These are phyloP conservation scores for Penicillium sclerotigenum DNA, from an alignment of 2,329 filamentous ascomycete species.

Conservation along the genomic window DNA sequence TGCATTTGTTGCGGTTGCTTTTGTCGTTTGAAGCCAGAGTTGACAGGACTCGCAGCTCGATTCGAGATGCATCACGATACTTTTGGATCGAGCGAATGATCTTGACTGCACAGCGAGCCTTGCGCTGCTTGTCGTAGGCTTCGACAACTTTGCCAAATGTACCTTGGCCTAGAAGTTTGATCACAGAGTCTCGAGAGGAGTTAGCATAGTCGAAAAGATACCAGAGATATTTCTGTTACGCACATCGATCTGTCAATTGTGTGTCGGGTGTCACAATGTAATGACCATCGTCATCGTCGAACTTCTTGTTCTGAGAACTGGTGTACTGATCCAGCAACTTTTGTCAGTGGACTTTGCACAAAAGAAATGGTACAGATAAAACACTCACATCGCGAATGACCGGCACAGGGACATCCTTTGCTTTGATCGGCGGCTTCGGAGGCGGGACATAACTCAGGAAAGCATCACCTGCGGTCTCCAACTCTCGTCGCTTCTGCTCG, in stretches of 20 bases:
- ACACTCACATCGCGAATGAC: constrained; percentile 57
- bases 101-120: constrained; percentile 87
- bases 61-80: constrained; percentile 91
- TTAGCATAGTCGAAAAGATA: constrained; percentile 12
- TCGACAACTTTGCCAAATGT: constrained; percentile 98
- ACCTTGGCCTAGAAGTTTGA: constrained; percentile 87
- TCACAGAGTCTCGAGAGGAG: constrained; percentile 68
- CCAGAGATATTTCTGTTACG: constrained; percentile 39
- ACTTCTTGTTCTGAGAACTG: constrained; percentile 60
- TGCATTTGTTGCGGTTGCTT: constrained; percentile 91
- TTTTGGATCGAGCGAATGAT: constrained; percentile 98
- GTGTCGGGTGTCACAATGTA: constrained; percentile 90
- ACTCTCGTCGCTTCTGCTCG: constrained; percentile 74
- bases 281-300: constrained; percentile 95
- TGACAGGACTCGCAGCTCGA: constrained; percentile 87
- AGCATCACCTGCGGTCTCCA: constrained; percentile 67
- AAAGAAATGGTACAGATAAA: not conserved
- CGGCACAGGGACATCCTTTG: constrained; percentile 68
- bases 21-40: constrained; percentile 89
- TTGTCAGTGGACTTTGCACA: constrained; percentile 11
- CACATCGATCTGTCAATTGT: constrained; percentile 84
- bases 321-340: constrained; percentile 39
- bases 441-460: constrained; percentile 81
- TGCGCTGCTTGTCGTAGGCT: constrained; percentile 74
- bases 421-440: constrained; percentile 84